phyloP scores from a whole-genome alignment of 2,329 filamentous ascomycete species.

The Fusarium hainanense region DNA sequence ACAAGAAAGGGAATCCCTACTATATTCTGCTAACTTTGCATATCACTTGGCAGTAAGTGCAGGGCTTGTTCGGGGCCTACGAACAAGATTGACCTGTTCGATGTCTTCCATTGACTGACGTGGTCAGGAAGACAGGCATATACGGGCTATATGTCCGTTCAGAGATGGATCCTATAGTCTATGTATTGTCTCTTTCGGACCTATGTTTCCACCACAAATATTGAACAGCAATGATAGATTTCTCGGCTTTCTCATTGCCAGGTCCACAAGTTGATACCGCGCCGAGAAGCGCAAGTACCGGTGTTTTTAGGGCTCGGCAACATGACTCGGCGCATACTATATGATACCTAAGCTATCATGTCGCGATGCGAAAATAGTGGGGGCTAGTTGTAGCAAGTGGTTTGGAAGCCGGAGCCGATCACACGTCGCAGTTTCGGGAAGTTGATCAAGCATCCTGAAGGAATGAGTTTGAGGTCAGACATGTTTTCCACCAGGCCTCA shows the following conservation, averaged over 20 bases:
- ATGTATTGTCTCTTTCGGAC: neutral
- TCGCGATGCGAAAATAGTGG: constrained; percentile 3
- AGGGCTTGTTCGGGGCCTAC: neutral
- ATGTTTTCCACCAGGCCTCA: neutral
- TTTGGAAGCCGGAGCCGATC: neutral
- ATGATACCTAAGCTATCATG: constrained; percentile 29
- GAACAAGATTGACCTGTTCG: constrained; percentile 2
- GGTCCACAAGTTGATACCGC: neutral
- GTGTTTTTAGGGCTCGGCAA: constrained; percentile 18
- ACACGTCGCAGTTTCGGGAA: neutral
- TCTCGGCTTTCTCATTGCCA: constrained; percentile 10
- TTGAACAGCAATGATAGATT: constrained; percentile 14
- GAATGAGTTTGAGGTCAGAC: neutral
- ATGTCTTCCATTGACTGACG: constrained; percentile 13
- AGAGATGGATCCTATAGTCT: neutral
- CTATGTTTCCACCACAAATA: neutral
- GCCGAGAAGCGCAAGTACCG: constrained; percentile 6
- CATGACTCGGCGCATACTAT: constrained; percentile 29
- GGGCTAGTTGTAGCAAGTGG: neutral
- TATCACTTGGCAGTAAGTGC: neutral
- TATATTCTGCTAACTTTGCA: neutral
- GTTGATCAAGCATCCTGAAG: neutral
- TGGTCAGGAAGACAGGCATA: constrained; percentile 8
- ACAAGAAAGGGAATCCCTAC: constrained; percentile 34
- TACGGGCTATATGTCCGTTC: neutral